Base-by-base conservation (phyloP, 169 alveolate species). In the Blepharisma undulans region DNA sequence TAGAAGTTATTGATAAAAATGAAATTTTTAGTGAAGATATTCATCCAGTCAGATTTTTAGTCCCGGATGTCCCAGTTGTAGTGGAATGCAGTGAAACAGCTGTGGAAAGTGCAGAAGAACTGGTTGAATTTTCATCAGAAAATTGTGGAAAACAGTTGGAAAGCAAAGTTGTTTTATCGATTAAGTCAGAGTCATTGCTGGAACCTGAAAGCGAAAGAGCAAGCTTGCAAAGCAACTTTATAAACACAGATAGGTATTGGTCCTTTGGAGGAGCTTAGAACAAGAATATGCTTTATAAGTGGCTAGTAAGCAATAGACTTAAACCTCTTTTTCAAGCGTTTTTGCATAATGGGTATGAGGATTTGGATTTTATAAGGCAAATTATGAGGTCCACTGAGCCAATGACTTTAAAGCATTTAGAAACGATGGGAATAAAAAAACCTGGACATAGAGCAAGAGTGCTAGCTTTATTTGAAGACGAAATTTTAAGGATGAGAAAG, bases 131-230 rank as follows among this genome's bases (percentile, higher is more conserved):
- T 22, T 74, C 80, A 25, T 29, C 80, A 25, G 33, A 74, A 29
- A 25, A 25, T 74, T 22, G 36, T 74, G 36, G 33, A 74, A 29
- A 74, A 6, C 80, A 25, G 36, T 25, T 25, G 33, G 80, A 74
- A 29, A 25, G 14, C 7, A 18, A 29, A 2, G 80, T 29, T 18
- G 7, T 29, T 74, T 74, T 29, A 18, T 29, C 61, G 34, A 66
- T 72, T 10, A 72, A 72, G 19, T 22, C 87, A 4, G 87, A 79
- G 8, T 79, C 87, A 10, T 21, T 79, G 61, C 8, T 79, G 29
- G 87, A 79, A 21, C 87, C 87, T 79, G 87, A 79, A 33, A 25
- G 87, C 29, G 87, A 79, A 32, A 79, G 34, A 25, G 71, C 27
- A 32, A 74, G 80, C 18, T 74, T 74, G 12, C 29, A 22, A 25